phyloP scores from a whole-genome alignment of 208 protist genomes.

The Acanthamoeba sp. region DNA sequence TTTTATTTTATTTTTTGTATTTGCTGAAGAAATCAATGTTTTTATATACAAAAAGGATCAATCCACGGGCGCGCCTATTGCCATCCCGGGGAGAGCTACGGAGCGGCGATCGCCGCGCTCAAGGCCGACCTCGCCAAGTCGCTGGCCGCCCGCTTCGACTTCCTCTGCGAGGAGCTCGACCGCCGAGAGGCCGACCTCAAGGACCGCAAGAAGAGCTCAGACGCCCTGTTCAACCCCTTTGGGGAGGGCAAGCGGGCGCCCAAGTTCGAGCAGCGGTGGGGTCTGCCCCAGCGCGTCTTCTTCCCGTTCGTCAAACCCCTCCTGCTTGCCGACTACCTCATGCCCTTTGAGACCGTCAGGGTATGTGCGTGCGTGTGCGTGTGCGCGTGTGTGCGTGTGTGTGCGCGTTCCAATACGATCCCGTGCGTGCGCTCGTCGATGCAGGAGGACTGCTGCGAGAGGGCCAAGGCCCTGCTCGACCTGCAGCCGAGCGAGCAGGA shows the following conservation, averaged over 20 bases:
- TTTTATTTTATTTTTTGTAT: no score
- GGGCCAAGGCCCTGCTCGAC: no score
- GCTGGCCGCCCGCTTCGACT: conserved; percentile 4
- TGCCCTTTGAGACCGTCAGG: conserved; percentile 1
- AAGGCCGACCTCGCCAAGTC: conserved; percentile 12
- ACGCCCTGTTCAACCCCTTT: not conserved
- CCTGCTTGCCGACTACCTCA: conserved; percentile 7
- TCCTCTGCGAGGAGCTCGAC: conserved; percentile 8
- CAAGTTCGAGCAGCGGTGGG: conserved; percentile 30
- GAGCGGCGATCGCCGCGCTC: not conserved
- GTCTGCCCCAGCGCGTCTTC: conserved; percentile 18
- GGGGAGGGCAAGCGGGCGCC: not conserved
- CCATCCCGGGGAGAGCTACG: not conserved
- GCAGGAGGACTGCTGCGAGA: no score
- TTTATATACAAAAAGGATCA: no score
- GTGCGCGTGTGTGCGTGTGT: no score
- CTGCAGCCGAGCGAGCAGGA: not conserved
- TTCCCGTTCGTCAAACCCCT: conserved; percentile 17
- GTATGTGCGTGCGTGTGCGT: not conserved
- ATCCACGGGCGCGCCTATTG: conserved; percentile 3
- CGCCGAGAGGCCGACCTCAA: conserved; percentile 5
- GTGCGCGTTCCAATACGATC: no score
- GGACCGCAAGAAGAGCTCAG: not conserved
- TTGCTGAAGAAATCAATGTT: no score
- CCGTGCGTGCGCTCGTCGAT: no score